Evolutionary conservation across 2,329 filamentous ascomycete genomes (phyloP), one percentile per base, ranked within the genome.

Genomic region (Diaporthe australafricana): DNA sequence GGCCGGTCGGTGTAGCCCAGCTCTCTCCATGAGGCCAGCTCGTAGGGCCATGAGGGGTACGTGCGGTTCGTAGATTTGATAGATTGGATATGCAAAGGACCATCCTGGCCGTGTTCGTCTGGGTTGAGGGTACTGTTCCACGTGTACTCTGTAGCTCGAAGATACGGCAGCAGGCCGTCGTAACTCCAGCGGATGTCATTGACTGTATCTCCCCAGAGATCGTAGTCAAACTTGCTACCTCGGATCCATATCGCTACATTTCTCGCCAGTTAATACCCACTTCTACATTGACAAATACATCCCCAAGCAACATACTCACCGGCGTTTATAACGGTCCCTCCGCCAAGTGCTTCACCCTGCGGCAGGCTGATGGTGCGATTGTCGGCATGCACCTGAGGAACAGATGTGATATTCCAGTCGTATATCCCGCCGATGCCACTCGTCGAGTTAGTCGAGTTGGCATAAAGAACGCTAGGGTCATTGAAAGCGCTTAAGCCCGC

Each of bases 191-290:
- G 74, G 5, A 77, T 45, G 70, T 87, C 84, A 20, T 56, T 16
- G 62, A 75, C 63, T 65, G 75, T 25, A 53, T 77, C 42, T 2
- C 80, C 84, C 85, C 84, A 87, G 68, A 79, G 77, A 57, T 86
- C 79, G 72, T 83, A 86, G 72, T 86, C 84, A 30, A 76, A 76
- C n/a, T 76, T 76, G n/a, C 80, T 78, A 8, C 84, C 84, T 42
- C 84, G 81, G 25, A 82, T 79, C 78, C 84, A 83, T 9, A 35
- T 48, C 2, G 42, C 48, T 32, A 16, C 5, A 7, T 14, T 22
- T 14, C 9, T 32, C 7, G 16, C 50, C 16, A 66, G 62, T 27
- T 30, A 38, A 3, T 1, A 12, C 20, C 20, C 7, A 30, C 25
- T 2, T n/a, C 16, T 53, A 53, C 27, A 32, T 30, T 3, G 14